A percentile compares a stretch with the other conserved stretches of the same genome.
Conservation (phyloP, 305 asterid genomes). For the Fraxinus floribunda region DNA sequence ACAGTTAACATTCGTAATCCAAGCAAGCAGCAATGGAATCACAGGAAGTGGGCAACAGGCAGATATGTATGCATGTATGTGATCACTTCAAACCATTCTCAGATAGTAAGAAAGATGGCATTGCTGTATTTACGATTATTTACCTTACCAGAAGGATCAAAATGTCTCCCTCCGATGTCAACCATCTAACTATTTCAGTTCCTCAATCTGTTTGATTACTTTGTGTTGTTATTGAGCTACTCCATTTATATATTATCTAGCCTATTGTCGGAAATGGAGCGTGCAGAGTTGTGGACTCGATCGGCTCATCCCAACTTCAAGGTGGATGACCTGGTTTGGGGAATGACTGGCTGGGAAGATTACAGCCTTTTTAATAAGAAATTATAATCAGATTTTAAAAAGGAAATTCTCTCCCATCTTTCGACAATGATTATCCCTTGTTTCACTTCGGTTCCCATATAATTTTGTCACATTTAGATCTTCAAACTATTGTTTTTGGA, state of each 20-base stretch:
- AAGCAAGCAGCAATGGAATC: conserved; percentile 29
- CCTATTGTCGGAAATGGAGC: neutral
- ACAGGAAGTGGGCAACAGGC: conserved; percentile 39
- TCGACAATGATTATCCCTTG: no score
- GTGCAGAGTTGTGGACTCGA: conserved; percentile 41
- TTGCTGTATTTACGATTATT: neutral
- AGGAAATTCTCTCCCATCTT: no score
- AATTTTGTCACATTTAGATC: neutral
- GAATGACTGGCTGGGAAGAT: conserved; percentile 64
- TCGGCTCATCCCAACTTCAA: conserved; percentile 45
- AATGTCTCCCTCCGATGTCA: neutral
- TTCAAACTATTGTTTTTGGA: neutral
- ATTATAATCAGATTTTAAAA: no score
- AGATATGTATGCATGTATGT: neutral
- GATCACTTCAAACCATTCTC: no score
- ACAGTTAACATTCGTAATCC: neutral
- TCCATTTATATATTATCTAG: neutral
- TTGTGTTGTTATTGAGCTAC: no score
- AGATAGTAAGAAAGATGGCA: neutral
- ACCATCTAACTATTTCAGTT: no score
- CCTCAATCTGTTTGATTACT: no score
- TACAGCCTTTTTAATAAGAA: conserved; percentile 33
- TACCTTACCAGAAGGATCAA: neutral
- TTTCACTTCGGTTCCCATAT: no score
- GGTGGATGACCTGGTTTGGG: conserved; percentile 63